phyloP scores from a whole-genome alignment of 2,329 filamentous ascomycete species.

The Orbilia quercus region DNA sequence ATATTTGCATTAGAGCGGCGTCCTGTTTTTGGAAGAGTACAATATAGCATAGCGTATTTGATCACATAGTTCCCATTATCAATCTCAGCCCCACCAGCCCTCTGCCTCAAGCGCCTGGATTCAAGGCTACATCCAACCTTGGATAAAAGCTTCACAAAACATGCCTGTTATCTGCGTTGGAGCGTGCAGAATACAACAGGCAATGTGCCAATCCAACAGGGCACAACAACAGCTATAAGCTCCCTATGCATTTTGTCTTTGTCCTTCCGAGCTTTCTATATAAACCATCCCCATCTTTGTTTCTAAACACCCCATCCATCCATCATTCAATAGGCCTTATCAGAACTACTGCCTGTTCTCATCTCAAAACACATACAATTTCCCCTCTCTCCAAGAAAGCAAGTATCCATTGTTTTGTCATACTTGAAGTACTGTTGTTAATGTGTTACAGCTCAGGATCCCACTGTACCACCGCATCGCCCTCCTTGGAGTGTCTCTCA shows the following conservation, averaged over 20 bases:
- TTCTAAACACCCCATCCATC: background rate
- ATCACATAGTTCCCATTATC: too few relatives aligned
- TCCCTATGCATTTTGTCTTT: background rate
- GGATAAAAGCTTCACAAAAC: too few relatives aligned
- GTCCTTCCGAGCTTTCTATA: background rate
- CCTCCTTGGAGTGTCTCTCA: too few relatives aligned
- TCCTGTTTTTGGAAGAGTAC: too few relatives aligned
- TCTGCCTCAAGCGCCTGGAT: too few relatives aligned
- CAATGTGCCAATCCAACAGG: slow-evolving; percentile 34
- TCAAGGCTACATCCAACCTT: too few relatives aligned
- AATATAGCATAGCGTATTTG: too few relatives aligned
- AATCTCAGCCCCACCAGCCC: too few relatives aligned
- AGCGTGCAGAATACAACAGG: slow-evolving; percentile 13
- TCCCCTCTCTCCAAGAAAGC: background rate
- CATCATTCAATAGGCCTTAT: background rate
- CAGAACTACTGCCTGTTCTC: too few relatives aligned
- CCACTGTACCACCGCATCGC: too few relatives aligned
- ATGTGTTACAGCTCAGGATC: too few relatives aligned
- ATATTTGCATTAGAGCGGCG: background rate
- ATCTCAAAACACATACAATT: background rate
- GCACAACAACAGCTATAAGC: slow-evolving; percentile 15
- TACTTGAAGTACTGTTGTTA: too few relatives aligned
- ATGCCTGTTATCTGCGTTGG: slow-evolving; percentile 10
- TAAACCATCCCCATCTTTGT: slow-evolving; percentile 1
- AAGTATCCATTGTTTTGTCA: background rate